Conservation (phyloP, 192 early-diverging fungal genomes). For the Coemansia sp. region DNA sequence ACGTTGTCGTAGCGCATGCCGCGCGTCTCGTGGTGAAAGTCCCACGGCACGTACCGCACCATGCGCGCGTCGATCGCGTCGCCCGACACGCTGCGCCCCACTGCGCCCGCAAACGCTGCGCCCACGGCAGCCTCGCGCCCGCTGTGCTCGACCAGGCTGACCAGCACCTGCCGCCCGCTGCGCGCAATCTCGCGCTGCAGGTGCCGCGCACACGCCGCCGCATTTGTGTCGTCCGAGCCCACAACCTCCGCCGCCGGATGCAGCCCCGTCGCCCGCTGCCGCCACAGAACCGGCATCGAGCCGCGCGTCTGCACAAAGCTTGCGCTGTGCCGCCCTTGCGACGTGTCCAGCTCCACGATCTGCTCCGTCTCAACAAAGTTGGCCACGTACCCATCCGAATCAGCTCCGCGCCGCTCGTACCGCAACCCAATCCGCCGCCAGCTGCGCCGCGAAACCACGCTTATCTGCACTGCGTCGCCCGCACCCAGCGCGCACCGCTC, state of each 20-base stretch:
- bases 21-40: constrained; percentile 90
- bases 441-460: constrained; percentile 68
- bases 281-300: constrained; percentile 80
- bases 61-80: constrained; percentile 37
- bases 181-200: constrained; percentile 52
- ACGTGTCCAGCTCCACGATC: constrained; percentile 60
- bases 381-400: constrained; percentile 81
- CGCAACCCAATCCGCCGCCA: constrained; percentile 63
- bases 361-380: constrained; percentile 99
- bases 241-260: constrained; percentile 65
- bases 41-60: constrained; percentile 79
- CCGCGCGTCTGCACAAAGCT: constrained; percentile 93
- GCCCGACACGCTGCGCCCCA: constrained; percentile 44
- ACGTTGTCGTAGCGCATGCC: constrained; percentile 93
- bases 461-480: constrained; percentile 60
- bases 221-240: constrained; percentile 55
- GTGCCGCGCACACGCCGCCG: constrained; percentile 55
- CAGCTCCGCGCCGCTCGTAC: constrained; percentile 87
- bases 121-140: constrained; percentile 68
- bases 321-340: constrained; percentile 44
- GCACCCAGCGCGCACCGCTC: constrained; percentile 58
- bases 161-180: constrained; percentile 58
- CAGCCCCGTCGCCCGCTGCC: constrained; percentile 66
- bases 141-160: constrained; percentile 67
- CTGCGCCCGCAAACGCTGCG: constrained; percentile 56